Evolutionary conservation across 2,329 filamentous ascomycete genomes (phyloP).

Genomic region (Fusarium nelsonii): DNA sequence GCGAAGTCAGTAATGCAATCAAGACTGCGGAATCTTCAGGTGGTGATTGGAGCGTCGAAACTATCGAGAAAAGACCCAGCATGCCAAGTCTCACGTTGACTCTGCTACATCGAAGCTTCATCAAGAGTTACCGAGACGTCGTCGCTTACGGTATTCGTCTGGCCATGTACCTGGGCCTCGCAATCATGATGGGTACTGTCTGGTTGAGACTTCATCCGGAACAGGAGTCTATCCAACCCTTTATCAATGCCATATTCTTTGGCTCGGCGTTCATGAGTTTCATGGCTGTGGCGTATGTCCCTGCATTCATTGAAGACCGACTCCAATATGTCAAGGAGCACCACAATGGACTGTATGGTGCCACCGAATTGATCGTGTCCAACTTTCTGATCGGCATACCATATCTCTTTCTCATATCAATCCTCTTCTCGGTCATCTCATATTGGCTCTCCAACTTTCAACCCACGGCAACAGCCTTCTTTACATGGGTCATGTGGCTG

Average conservation of each 20-base stretch:
- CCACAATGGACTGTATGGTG: constrained; percentile 83
- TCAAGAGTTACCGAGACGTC: constrained; percentile 87
- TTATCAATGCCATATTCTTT: constrained; percentile 86
- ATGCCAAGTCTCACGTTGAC: constrained; percentile 67
- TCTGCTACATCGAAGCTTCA: constrained; percentile 81
- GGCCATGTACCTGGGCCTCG: constrained; percentile 81
- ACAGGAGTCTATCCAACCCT: constrained; percentile 81
- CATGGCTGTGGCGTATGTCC: constrained; percentile 88
- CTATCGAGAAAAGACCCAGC: constrained; percentile 55
- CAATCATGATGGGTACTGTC: constrained; percentile 89
- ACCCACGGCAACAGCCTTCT: constrained; percentile 74
- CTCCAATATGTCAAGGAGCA: constrained; percentile 69
- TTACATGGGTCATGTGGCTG: constrained; percentile 84
- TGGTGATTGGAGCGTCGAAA: constrained; percentile 33
- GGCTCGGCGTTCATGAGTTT: constrained; percentile 82
- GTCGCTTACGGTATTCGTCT: constrained; percentile 86
- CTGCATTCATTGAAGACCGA: constrained; percentile 76
- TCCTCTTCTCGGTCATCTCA: constrained; percentile 79
- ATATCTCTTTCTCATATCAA: constrained; percentile 81
- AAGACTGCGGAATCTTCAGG: constrained; percentile 49
- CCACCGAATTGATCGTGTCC: constrained; percentile 77
- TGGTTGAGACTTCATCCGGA: constrained; percentile 78
- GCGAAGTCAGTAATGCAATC: constrained; percentile 42
- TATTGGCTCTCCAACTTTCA: constrained; percentile 87
- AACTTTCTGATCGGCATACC: constrained; percentile 88